A percentile compares a stretch with the other conserved stretches of the same genome.
Evolutionary conservation across 495 filamentous ascomycete genomes (phyloP).

Genomic region (Geopyxis carbonaria): DNA sequence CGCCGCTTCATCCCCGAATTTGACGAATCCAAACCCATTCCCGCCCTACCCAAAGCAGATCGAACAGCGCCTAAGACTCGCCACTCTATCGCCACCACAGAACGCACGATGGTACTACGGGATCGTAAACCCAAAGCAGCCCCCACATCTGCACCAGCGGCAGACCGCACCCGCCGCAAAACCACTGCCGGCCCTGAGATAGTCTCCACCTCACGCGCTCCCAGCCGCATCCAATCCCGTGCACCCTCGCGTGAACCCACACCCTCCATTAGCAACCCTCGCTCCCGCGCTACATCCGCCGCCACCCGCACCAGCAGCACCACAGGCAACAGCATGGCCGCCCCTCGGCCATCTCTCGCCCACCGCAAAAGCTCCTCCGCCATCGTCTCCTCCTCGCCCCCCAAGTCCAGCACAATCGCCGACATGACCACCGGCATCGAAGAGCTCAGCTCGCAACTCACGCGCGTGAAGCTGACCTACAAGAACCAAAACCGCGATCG

Average conservation of each 20-base stretch:
- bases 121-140: slow-evolving; percentile 45
- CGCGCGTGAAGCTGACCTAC: slow-evolving; percentile 18
- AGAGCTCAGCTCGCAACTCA: slow-evolving; percentile 11
- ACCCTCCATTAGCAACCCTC: not conserved
- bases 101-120: slow-evolving; percentile 51
- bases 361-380: not conserved
- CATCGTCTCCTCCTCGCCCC: not conserved
- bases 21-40: slow-evolving; percentile 16
- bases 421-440: slow-evolving; percentile 6
- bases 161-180: slow-evolving; percentile 11
- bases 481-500: slow-evolving; percentile 16
- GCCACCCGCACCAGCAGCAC: not conserved
- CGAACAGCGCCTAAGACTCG: slow-evolving; percentile 57
- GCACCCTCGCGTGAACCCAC: not conserved
- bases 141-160: slow-evolving; percentile 5
- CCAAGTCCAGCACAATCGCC: slow-evolving; percentile 4
- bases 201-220: slow-evolving; percentile 11
- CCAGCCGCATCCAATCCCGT: slow-evolving; percentile 6
- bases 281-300: no score
- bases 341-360: slow-evolving; percentile 9
- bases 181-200: slow-evolving; percentile 8
- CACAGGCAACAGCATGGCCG: slow-evolving; percentile 10
- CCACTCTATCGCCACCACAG: slow-evolving; percentile 25
- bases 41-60: slow-evolving; percentile 46
- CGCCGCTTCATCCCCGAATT: slow-evolving; percentile 60